Conservation (phyloP, 2,329 filamentous ascomycete species). For the Alternaria ethzedia region DNA sequence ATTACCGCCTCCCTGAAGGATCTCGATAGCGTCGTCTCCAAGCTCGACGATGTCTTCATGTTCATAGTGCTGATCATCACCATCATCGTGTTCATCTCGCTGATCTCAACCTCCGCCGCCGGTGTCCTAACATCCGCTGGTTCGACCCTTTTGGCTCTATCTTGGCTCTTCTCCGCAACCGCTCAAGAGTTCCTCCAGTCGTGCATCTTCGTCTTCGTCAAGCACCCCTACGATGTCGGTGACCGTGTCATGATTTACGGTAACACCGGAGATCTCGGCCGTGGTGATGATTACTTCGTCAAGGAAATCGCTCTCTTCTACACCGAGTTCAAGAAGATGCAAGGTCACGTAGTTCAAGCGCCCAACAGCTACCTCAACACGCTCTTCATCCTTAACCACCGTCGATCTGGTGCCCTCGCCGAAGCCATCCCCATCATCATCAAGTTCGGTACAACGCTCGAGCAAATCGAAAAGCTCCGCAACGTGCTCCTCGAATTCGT, state of each 20-base stretch:
- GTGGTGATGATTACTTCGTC: slow-evolving; percentile 93
- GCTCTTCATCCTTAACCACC: slow-evolving; percentile 93
- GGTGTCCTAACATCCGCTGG: slow-evolving; percentile 89
- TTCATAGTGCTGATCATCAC: slow-evolving; percentile 84
- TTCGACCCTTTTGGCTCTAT: slow-evolving; percentile 84
- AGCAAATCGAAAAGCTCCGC: slow-evolving; percentile 83
- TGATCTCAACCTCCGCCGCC: slow-evolving; percentile 89
- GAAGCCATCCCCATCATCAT: slow-evolving; percentile 85
- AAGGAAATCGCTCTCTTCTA: slow-evolving; percentile 92
- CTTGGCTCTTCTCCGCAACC: slow-evolving; percentile 91
- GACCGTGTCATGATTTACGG: slow-evolving; percentile 92
- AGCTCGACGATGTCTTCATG: slow-evolving; percentile 86
- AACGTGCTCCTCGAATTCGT: slow-evolving; percentile 84
- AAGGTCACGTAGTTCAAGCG: slow-evolving; percentile 93
- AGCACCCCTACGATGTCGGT: slow-evolving; percentile 96
- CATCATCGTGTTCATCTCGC: slow-evolving; percentile 83
- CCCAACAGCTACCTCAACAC: slow-evolving; percentile 93
- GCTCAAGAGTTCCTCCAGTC: slow-evolving; percentile 95
- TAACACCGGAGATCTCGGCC: slow-evolving; percentile 78
- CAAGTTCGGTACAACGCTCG: slow-evolving; percentile 84
- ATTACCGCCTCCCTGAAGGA: slow-evolving; percentile 95
- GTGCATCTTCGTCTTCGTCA: slow-evolving; percentile 93
- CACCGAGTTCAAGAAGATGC: slow-evolving; percentile 98
- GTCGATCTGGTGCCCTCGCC: slow-evolving; percentile 84
- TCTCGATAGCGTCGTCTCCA: slow-evolving; percentile 88